Evolutionary conservation across 148 eudicot species (phyloP).

Genomic region (Oxyria digyna): DNA sequence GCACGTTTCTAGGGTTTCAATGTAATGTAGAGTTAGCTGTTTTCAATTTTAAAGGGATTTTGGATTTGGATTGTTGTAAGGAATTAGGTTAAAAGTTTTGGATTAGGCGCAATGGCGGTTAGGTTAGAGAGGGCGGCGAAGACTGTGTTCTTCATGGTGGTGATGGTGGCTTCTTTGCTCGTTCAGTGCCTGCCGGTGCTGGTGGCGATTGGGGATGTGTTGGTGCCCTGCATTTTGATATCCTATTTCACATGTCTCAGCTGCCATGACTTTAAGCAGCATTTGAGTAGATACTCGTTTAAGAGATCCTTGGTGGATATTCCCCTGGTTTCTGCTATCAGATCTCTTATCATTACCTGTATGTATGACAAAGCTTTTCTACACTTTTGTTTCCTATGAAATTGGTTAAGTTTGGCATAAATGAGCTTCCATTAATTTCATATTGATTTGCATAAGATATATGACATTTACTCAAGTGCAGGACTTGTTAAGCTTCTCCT

Average conservation of each 20-base stretch:
- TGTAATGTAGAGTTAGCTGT: conserved; percentile 11
- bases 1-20: conserved; percentile 23
- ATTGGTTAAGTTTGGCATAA: neutral
- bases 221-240: conserved; percentile 52
- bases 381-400: neutral
- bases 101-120: conserved; percentile 14
- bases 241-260: conserved; percentile 65
- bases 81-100: neutral
- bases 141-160: conserved; percentile 74
- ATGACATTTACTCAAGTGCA: neutral
- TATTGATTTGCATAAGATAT: neutral
- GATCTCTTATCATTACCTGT: conserved; percentile 81
- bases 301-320: conserved; percentile 71
- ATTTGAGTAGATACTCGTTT: conserved; percentile 53
- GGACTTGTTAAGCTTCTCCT: no score
- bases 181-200: conserved; percentile 52
- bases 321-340: conserved; percentile 72
- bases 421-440: neutral
- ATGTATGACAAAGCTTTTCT: conserved; percentile 7
- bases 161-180: conserved; percentile 64
- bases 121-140: conserved; percentile 41
- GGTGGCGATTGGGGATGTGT: conserved; percentile 58
- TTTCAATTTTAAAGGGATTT: neutral
- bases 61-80: neutral
- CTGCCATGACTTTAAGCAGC: conserved; percentile 50